Conservation (phyloP, 306 rosid species). For the Ochetophila trinervis region DNA sequence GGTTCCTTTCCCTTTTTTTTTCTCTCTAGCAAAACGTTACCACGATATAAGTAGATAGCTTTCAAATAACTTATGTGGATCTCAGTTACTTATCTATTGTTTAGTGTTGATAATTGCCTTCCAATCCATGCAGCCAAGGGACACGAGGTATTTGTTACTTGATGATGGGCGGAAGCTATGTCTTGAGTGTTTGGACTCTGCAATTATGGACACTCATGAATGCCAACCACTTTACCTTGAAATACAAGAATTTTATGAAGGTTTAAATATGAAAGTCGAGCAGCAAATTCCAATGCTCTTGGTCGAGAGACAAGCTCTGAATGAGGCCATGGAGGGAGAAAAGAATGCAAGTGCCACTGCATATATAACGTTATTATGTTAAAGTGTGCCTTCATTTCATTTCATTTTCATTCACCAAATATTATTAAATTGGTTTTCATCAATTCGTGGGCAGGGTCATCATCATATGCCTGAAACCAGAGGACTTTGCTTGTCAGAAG, state of each 20-base stretch:
- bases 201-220: constrained; percentile 94
- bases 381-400: not conserved
- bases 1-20: constrained; percentile 2
- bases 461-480: constrained; percentile 95
- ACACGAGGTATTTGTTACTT: constrained; percentile 72
- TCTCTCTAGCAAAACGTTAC: not conserved
- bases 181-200: constrained; percentile 92
- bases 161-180: constrained; percentile 96
- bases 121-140: constrained; percentile 69
- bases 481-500: constrained; percentile 98
- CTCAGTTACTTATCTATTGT: not conserved
- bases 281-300: constrained; percentile 99
- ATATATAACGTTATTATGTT: not conserved
- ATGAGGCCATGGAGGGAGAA: constrained; percentile 99
- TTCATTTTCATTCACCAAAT: not conserved
- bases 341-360: constrained; percentile 52
- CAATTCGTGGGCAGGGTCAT: constrained; percentile 66
- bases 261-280: constrained; percentile 89
- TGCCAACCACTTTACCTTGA: constrained; percentile 98
- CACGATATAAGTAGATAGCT: not conserved
- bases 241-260: constrained; percentile 94
- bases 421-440: constrained; percentile 11
- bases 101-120: constrained; percentile 28
- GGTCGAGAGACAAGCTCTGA: constrained; percentile 98
- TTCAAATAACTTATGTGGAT: not conserved